A percentile compares a stretch with the other conserved stretches of the same genome.
These are phyloP conservation scores for Stemphylium lycopersici DNA, from an alignment of 2,329 filamentous ascomycete genomes.

Conservation along the genomic window DNA sequence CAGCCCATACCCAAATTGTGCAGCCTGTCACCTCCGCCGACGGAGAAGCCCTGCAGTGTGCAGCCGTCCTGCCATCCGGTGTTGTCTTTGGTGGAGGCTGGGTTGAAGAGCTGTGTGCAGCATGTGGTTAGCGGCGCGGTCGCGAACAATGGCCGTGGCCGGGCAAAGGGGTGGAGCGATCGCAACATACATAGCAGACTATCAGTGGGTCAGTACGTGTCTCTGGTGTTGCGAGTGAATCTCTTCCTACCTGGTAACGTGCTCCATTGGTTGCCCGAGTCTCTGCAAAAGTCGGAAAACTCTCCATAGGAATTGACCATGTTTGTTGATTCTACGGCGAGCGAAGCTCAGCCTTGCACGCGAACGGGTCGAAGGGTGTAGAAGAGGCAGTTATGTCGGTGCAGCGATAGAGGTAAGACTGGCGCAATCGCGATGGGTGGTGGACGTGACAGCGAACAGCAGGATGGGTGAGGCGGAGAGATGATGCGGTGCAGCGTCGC, in stretches of 20 bases:
- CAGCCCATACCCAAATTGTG: constrained; percentile 78
- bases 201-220: constrained; percentile 29
- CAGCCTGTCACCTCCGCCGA: constrained; percentile 70
- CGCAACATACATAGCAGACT: constrained; percentile 57
- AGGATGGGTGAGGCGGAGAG: constrained; percentile 16
- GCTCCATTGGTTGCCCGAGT: constrained; percentile 51
- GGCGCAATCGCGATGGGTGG: constrained; percentile 16
- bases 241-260: constrained; percentile 48
- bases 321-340: constrained; percentile 24
- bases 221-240: constrained; percentile 14
- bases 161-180: constrained; percentile 12
- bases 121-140: constrained; percentile 35
- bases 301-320: constrained; percentile 46
- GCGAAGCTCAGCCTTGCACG: constrained; percentile 35
- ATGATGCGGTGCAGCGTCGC: constrained; percentile 28
- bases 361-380: constrained; percentile 10
- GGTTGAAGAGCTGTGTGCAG: constrained; percentile 66
- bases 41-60: constrained; percentile 73
- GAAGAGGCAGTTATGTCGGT: neutral
- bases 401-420: constrained; percentile 1
- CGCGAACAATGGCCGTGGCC: constrained; percentile 11
- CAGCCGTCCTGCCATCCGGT: constrained; percentile 70
- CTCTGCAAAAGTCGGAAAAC: constrained; percentile 56
- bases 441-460: constrained; percentile 13
- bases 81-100: constrained; percentile 64